These are phyloP conservation scores for Galerina marginata DNA, from an alignment of 768 basidiomycete genomes.

Conservation along the genomic window DNA sequence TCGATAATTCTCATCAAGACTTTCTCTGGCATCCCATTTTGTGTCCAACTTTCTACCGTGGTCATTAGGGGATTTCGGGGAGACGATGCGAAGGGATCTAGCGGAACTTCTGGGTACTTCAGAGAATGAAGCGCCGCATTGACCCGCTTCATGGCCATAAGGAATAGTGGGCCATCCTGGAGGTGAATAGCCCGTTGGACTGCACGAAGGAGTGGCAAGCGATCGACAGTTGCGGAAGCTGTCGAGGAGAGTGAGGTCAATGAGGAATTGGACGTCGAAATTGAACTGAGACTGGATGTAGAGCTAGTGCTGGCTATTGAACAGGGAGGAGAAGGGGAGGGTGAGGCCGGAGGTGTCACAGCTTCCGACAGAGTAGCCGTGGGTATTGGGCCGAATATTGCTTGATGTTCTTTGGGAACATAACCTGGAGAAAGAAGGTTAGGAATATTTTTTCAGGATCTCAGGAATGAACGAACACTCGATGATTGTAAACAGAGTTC, in stretches of 20 bases:
- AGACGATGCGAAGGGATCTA: constrained; percentile 51
- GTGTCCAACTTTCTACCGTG: constrained; percentile 54
- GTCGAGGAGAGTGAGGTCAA: constrained; percentile 33
- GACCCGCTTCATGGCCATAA: constrained; percentile 63
- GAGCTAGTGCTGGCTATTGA: constrained; percentile 29
- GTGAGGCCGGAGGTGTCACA: constrained; percentile 42
- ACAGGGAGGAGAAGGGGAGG: constrained; percentile 42
- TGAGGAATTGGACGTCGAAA: constrained; percentile 35
- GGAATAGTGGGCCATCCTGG: constrained; percentile 75
- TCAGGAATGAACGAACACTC: constrained; percentile 53
- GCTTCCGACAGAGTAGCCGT: constrained; percentile 48
- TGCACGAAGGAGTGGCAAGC: constrained; percentile 50
- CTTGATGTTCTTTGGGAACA: constrained; percentile 67
- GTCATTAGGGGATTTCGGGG: constrained; percentile 55
- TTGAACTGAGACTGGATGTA: constrained; percentile 32
- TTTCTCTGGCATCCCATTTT: constrained; percentile 61
- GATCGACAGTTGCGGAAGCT: constrained; percentile 29
- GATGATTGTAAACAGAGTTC: constrained; percentile 72
- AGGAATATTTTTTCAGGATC: background rate
- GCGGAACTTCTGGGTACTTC: constrained; percentile 68
- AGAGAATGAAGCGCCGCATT: constrained; percentile 65
- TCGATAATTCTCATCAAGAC: constrained; percentile 81
- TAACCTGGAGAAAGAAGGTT: constrained; percentile 51
- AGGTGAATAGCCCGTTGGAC: constrained; percentile 73
- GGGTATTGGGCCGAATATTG: constrained; percentile 71